Evolutionary conservation across 176 grass and related monocot species (phyloP), one percentile per base, ranked within the genome.

Genomic region (Musa troglodytarum): DNA sequence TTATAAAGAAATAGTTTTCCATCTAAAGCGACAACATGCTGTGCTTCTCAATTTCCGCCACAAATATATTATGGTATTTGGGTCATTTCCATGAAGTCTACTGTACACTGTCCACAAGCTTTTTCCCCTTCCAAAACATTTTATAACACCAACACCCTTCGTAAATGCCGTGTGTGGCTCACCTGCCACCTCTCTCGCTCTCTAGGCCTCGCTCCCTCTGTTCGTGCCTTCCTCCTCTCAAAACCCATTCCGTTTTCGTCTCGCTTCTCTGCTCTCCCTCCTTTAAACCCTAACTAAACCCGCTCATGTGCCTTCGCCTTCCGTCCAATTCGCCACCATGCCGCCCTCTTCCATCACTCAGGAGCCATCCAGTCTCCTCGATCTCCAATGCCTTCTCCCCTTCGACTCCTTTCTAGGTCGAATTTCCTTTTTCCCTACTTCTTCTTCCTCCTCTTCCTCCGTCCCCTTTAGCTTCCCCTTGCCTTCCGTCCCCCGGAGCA

Each of bases 251-350:
- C 63, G 34, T 5, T 43, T 4, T 43, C 34, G 3, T 43, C 34
- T 43, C 4, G 34, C 34, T 11, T 26, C 63, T 12, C 71, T 52
- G 10, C 6, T 16, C 71, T 53, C 17, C 71, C 20, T 54, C 12
- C 52, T 2, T 25, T 23, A 23, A 53, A 53, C 51, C 51, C 52
- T 50, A 19, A 19, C 69, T 53, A 9, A 5, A 17, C 69, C 50
- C 16, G 12, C 71, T 17, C 20, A 54, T 55, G 34, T 9, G 43
- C 71, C 55, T 72, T 17, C 49, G 11, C 11, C n/a, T 17, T 50
- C 69, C 71, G 52, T 13, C 71, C 50, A 24, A 55, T 29, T 55
- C 71, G 11, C 22, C 71, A 1, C 71, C 71, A 74, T 74, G 71
- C 49, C 71, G 52, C 53, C 21, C 71, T 74, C 71, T 56, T 55